Base-by-base conservation (phyloP, 2,329 filamentous ascomycete genomes). In the Verticillium isaacii region DNA sequence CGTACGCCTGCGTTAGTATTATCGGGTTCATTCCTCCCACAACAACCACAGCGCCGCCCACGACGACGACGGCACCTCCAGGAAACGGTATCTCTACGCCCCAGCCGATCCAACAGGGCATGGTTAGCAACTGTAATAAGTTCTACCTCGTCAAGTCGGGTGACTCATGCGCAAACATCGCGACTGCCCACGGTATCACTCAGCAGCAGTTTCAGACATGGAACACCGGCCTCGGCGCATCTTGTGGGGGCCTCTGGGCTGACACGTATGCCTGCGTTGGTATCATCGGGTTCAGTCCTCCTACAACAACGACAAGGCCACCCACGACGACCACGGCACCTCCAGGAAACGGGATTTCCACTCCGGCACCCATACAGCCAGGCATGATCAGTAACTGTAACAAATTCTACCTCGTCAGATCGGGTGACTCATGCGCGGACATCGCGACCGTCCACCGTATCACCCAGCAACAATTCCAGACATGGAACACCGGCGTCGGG, bases 101-200 rank as follows among this genome's bases (percentile, higher is more conserved):
- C 0, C 5, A 34, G 11, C 64, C 64, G 3, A 60, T 60, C 7
- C 65, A 63, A 32, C 58, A 55, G 12, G 62, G 61, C 54, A 65
- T 66, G 56, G 56, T 63, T 9, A 36, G 37, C 23, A 62, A 62
- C 60, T 66, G 65, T 58, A 19, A 56, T 32, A 68, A 65, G 37
- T 74, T 72, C 56, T 62, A 71, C 58, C 54, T 63, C 3, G 62
- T 73, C 0, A 36, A 62, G 2, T 54, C 11, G 0, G 68, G 65
- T 2, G 68, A 71, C 5, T 62, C 56, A 11, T 75, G 72, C 52
- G 58, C 50, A 8, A 61, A 54, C 0, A 72, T 75, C 23, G 66
- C 67, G 8, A 36, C 60, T 0, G 57, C 59, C 9, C 62, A 68
- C 2, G 62, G 65, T 14, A 68, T 74, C 41, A 52, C 65, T 1